A percentile compares a stretch with the other conserved stretches of the same genome.
phyloP scores from a whole-genome alignment of 305 asterid genomes.

The Fraxinus angustifolia region DNA sequence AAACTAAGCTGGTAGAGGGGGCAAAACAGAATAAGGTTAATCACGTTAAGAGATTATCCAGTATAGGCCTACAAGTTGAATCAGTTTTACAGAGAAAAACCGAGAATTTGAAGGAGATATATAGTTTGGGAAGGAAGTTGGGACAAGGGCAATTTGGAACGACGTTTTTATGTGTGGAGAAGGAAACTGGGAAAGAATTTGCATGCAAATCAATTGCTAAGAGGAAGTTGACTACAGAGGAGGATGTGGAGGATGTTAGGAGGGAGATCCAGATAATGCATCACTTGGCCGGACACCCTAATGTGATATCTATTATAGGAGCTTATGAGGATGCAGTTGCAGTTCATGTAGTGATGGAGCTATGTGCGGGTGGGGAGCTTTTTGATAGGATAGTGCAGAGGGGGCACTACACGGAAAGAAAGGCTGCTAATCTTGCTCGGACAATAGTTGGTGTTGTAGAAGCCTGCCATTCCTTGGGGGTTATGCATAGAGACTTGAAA shows the following conservation, averaged over 20 bases:
- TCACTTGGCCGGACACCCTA: slow-evolving; percentile 67
- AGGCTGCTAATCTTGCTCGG: slow-evolving; percentile 84
- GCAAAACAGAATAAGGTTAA: slow-evolving; percentile 38
- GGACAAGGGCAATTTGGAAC: slow-evolving; percentile 82
- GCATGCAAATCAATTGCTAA: slow-evolving; percentile 76
- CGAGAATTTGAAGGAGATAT: slow-evolving; percentile 50
- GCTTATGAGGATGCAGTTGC: slow-evolving; percentile 74
- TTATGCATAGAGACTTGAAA: slow-evolving; percentile 85
- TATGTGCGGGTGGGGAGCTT: slow-evolving; percentile 86
- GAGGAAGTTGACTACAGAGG: slow-evolving; percentile 59
- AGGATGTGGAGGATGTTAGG: slow-evolving; percentile 81
- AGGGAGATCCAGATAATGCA: slow-evolving; percentile 84
- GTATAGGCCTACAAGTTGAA: slow-evolving; percentile 56
- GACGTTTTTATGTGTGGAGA: slow-evolving; percentile 55
- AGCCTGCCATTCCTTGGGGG: slow-evolving; percentile 77
- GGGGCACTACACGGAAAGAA: slow-evolving; percentile 80
- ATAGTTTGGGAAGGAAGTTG: slow-evolving; percentile 56
- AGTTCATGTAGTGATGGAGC: slow-evolving; percentile 83
- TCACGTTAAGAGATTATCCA: slow-evolving; percentile 51
- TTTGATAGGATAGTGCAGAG: slow-evolving; percentile 79
- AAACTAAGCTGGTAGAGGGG: slow-evolving; percentile 31
- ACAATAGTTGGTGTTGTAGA: slow-evolving; percentile 70
- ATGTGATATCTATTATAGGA: slow-evolving; percentile 58
- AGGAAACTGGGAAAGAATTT: slow-evolving; percentile 43
- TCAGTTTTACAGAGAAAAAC: slow-evolving; percentile 64